Evolutionary conservation across 495 filamentous ascomycete species (phyloP).

Genomic region (Xylaria acuta): DNA sequence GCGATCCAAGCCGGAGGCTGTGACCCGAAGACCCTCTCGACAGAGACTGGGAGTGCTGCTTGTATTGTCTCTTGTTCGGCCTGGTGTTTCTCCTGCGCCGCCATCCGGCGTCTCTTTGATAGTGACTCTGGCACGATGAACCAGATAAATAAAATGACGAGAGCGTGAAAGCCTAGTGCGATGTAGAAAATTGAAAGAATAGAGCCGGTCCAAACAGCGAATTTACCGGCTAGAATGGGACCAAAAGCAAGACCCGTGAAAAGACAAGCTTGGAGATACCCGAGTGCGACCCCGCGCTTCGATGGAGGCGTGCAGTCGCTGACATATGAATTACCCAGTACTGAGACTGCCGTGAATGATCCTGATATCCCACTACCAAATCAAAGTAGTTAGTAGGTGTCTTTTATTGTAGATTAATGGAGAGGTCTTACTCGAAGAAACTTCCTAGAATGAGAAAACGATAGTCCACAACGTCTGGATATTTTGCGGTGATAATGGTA

Average conservation of each 20-base stretch:
- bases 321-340: constrained; percentile 82
- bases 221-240: constrained; percentile 75
- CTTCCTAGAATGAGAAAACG: constrained; percentile 76
- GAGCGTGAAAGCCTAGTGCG: constrained; percentile 69
- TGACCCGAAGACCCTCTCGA: constrained; percentile 28
- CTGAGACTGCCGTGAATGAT: constrained; percentile 82
- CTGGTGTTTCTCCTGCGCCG: constrained; percentile 70
- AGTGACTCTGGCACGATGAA: constrained; percentile 84
- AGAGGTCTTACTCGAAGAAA: constrained; percentile 61
- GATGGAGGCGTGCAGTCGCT: constrained; percentile 85
- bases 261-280: constrained; percentile 84
- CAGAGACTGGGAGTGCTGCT: constrained; percentile 32
- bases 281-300: constrained; percentile 82
- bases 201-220: constrained; percentile 72
- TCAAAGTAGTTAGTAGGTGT: constrained; percentile 1
- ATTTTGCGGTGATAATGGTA: constrained; percentile 76
- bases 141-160: constrained; percentile 72
- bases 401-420: background rate
- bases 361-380: constrained; percentile 68
- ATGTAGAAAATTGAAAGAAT: constrained; percentile 80
- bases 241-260: constrained; percentile 87
- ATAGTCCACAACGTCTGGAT: constrained; percentile 72
- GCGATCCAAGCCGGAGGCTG: constrained; percentile 35
- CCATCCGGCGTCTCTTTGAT: constrained; percentile 66
- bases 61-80: constrained; percentile 38